Evolutionary conservation across 2,329 filamentous ascomycete species (phyloP).

Genomic region (Fusarium piperis): DNA sequence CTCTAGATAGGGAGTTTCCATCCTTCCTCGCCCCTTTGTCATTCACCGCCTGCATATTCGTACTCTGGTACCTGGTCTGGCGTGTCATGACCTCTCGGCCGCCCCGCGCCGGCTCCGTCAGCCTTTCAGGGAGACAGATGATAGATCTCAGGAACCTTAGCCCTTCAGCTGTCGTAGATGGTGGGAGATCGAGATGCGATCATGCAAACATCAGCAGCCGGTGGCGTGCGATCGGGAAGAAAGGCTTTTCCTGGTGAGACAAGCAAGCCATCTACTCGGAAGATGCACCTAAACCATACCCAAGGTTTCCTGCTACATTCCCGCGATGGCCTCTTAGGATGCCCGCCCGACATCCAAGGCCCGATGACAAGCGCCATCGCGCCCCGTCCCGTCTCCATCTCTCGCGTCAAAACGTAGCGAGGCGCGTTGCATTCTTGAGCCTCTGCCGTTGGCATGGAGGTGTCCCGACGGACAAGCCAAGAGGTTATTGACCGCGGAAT

Average conservation of each 20-base stretch:
- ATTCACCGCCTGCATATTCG: neutral
- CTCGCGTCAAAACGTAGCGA: neutral
- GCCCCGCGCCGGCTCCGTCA: neutral
- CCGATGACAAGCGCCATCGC: neutral
- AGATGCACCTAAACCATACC: neutral
- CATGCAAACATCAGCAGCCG: neutral
- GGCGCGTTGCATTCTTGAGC: slow-evolving; percentile 19
- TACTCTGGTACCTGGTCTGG: neutral
- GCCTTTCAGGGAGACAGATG: slow-evolving; percentile 8
- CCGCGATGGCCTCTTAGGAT: neutral
- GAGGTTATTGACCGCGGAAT: neutral
- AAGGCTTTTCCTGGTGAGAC: neutral
- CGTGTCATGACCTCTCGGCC: neutral
- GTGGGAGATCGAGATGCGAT: slow-evolving; percentile 1
- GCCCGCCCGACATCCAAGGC: neutral
- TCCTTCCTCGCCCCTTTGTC: neutral
- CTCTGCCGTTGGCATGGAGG: slow-evolving; percentile 6
- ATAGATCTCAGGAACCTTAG: slow-evolving; percentile 11
- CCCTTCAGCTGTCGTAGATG: neutral
- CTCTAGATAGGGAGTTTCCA: neutral
- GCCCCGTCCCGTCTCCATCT: neutral
- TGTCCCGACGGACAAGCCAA: neutral
- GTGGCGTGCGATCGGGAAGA: neutral
- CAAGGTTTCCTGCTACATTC: slow-evolving; percentile 16
- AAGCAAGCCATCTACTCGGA: neutral